Evolutionary conservation across 352 stramenopile genomes (phyloP).

Genomic region (Thraustochytrium striatum): DNA sequence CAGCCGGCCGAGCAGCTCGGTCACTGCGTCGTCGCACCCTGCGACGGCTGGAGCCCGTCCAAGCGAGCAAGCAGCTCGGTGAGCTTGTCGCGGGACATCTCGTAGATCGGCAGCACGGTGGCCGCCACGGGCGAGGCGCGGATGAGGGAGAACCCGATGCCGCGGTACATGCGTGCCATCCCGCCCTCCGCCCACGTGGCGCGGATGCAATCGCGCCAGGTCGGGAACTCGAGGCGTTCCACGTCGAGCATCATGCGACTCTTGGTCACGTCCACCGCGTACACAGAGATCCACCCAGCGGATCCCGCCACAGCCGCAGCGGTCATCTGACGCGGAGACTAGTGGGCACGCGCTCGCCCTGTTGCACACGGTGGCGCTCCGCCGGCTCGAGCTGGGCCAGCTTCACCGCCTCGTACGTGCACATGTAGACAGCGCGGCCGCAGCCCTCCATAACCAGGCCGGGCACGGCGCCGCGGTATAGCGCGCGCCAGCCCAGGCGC

Average conservation of each 20-base stretch:
- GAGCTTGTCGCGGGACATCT: constrained; percentile 1
- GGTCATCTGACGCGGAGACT: background rate
- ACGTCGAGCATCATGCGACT: constrained; percentile 22
- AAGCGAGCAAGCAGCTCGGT: too few species aligned
- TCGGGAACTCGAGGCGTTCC: background rate
- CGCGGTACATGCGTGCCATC: background rate
- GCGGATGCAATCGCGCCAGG: background rate
- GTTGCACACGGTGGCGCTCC: background rate
- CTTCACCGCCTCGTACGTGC: constrained; percentile 29
- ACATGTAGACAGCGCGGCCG: constrained; percentile 19
- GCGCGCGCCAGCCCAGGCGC: background rate
- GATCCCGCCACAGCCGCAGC: background rate
- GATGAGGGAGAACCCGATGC: background rate
- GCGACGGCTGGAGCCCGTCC: too few species aligned
- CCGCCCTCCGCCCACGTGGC: background rate
- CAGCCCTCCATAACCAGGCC: constrained; percentile 13
- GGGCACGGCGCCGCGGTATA: background rate
- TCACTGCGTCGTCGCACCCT: too few species aligned
- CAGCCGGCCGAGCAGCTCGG: too few species aligned
- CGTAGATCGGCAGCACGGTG: constrained; percentile 2
- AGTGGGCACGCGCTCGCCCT: background rate
- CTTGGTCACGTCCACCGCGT: constrained; percentile 9
- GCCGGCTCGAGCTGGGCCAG: background rate
- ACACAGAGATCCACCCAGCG: constrained; percentile 10
- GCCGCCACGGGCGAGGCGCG: background rate